Conservation (phyloP, 2,329 filamentous ascomycete genomes). For the Colletotrichum gigasporum region DNA sequence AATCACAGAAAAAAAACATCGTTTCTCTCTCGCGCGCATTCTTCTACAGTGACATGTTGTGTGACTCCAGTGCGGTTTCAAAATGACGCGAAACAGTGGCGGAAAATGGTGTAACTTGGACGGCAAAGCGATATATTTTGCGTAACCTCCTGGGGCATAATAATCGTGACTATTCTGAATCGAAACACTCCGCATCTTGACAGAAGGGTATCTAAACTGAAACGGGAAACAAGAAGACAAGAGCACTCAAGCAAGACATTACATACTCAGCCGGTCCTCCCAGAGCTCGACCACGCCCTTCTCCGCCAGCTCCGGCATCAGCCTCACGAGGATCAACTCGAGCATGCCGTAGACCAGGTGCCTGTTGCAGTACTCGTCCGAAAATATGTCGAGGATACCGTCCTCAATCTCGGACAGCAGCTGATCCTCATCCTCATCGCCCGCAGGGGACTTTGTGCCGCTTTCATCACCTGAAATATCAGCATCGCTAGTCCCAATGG, state of each 20-base stretch:
- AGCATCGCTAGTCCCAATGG: conserved; percentile 32
- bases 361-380: conserved; percentile 90
- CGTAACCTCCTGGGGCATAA: neutral
- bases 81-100: neutral
- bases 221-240: neutral
- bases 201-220: conserved; percentile 27
- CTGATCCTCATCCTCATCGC: conserved; percentile 50
- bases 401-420: conserved; percentile 69
- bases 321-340: conserved; percentile 81
- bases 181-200: neutral
- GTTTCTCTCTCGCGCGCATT: conserved; percentile 6
- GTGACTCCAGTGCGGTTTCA: neutral
- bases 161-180: neutral
- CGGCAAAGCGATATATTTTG: neutral
- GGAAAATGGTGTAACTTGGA: too few species aligned
- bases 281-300: conserved; percentile 76
- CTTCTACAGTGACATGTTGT: too few species aligned
- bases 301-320: conserved; percentile 86
- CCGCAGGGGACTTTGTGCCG: conserved; percentile 25
- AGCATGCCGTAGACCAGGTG: conserved; percentile 86
- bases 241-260: neutral
- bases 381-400: conserved; percentile 76
- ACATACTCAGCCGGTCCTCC: conserved; percentile 70
- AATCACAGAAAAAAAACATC: conserved; percentile 3
- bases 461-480: conserved; percentile 30